Evolutionary conservation across 1,284 basidiomycete genomes (phyloP).

Genomic region (Caloboletus inedulis): DNA sequence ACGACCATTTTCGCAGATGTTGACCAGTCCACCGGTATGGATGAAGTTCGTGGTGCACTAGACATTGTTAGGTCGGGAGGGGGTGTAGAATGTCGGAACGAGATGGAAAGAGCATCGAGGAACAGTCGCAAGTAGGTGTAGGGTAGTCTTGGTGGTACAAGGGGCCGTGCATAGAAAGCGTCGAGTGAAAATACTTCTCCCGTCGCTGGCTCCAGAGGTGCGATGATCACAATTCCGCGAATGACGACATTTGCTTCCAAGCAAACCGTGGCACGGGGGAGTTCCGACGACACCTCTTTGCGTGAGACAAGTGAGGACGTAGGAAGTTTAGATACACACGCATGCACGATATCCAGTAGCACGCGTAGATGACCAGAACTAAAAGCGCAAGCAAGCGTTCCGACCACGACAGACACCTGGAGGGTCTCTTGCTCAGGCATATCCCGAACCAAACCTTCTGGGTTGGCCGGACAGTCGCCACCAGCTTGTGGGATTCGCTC

Average conservation of each 20-base stretch:
- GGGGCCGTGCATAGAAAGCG: conserved; percentile 51
- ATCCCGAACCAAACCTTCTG: conserved; percentile 8
- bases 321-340: conserved; percentile 35
- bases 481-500: conserved; percentile 1
- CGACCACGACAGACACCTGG: conserved; percentile 42
- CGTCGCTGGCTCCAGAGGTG: conserved; percentile 34
- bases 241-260: conserved; percentile 39
- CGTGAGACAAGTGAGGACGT: conserved; percentile 13
- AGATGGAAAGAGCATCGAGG: conserved; percentile 48
- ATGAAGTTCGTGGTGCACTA: conserved; percentile 7
- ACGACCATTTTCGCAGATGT: conserved; percentile 34
- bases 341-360: conserved; percentile 42
- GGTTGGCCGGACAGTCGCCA: neutral
- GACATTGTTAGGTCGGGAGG: conserved; percentile 1
- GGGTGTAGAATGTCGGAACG: conserved; percentile 24
- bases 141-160: conserved; percentile 49
- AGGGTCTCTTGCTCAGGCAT: conserved; percentile 19
- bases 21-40: conserved; percentile 10
- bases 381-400: conserved; percentile 51
- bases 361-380: conserved; percentile 52
- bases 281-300: conserved; percentile 6
- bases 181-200: conserved; percentile 24
- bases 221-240: conserved; percentile 49
- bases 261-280: conserved; percentile 17
- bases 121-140: conserved; percentile 55